Evolutionary conservation across 352 stramenopile genomes (phyloP), one percentile per base, ranked within the genome.

Genomic region (Nothophytophthora sp.): DNA sequence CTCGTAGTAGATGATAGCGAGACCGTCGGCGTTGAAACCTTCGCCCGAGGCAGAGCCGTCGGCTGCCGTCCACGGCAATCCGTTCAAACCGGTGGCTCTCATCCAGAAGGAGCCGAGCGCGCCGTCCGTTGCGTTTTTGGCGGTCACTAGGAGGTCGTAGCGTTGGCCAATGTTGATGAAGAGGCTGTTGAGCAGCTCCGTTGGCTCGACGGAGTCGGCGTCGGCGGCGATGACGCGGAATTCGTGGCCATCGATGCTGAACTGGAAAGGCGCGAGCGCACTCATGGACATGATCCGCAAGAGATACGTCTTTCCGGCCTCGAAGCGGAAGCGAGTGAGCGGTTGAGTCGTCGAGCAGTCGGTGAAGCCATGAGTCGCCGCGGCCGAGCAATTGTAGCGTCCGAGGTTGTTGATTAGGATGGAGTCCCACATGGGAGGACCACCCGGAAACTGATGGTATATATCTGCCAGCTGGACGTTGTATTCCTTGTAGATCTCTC

Each of bases 161-260:
- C 62, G 49, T 50, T 71, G 56, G 1, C 36, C 62, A 11, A 63
- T 43, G 35, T 71, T 60, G 40, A 71, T 53, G 1, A 16, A 35
- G 34, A 70, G 33, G 6, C 15, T 55, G 50, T 29, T 70, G 44
- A 65, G 33, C 18, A 55, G 39, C 4, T 48, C 19, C 3, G 50
- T 43, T 0, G 60, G 64, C 10, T 63, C 7, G 5, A 74, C 20
- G 1, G 46, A 39, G 28, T 68, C 52, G 0, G 36, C 35, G 20
- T 74, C 60, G 5, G 45, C 56, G 16, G 49, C 61, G 5, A 73
- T 53, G 22, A 74, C 49, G 3, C 34, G 52, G 22, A 74, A 53
- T 23, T 52, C 29, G 42, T 74, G 64, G 4, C 28, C 53, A 22
- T 74, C 64, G 30, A 74, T 67, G 40, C 60, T 70, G 20, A 70